phyloP scores from a whole-genome alignment of 495 filamentous ascomycete genomes.

The Stereocaulon alpinum region DNA sequence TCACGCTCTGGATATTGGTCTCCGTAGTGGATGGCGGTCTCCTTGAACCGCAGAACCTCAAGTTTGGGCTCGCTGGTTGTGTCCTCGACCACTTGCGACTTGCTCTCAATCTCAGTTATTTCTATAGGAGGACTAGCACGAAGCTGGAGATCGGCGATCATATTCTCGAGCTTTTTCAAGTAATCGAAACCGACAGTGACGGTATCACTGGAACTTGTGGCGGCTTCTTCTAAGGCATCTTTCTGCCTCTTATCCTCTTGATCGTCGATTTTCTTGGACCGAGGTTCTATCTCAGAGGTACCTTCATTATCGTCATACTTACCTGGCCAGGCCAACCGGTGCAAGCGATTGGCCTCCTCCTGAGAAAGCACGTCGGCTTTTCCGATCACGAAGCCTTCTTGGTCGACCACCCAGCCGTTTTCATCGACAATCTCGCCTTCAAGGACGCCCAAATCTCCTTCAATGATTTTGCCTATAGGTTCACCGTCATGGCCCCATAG shows the following conservation, averaged over 20 bases:
- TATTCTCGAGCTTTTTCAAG: slow-evolving; percentile 13
- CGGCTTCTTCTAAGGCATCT: background rate
- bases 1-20: background rate
- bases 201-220: background rate
- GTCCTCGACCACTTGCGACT: background rate
- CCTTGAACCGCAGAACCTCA: background rate
- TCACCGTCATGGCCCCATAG: no score
- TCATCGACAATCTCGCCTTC: no score
- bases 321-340: background rate
- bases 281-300: background rate
- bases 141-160: slow-evolving; percentile 7
- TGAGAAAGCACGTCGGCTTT: no score
- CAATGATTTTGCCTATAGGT: no score
- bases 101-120: background rate
- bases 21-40: no score
- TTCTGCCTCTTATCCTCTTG: background rate
- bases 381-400: no score
- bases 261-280: background rate
- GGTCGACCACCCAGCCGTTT: no score
- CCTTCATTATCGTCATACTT: background rate
- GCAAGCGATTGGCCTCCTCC: background rate
- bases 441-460: no score
- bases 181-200: slow-evolving; percentile 4
- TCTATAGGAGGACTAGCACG: background rate
- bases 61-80: background rate